Evolutionary conservation across 257 asterid genomes (phyloP).

Genomic region (Osmanthus fragrans): DNA sequence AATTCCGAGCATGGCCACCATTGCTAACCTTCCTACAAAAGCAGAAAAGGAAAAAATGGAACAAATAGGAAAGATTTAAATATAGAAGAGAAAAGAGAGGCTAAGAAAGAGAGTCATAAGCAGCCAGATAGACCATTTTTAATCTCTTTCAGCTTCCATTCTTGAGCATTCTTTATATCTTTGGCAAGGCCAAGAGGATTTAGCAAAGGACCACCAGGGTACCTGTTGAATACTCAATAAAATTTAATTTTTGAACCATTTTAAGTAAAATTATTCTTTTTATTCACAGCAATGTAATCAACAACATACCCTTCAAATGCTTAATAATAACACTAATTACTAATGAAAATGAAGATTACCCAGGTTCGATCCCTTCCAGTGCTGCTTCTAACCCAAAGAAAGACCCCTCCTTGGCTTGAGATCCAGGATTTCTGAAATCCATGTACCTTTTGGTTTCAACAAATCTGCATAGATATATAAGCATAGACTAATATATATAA

Average conservation of each 20-base stretch:
- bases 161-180: constrained; percentile 77
- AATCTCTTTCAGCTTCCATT: constrained; percentile 89
- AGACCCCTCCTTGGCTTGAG: constrained; percentile 78
- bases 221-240: constrained; percentile 36
- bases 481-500: background rate
- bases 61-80: background rate
- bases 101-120: background rate
- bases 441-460: constrained; percentile 83
- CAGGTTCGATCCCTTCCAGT: constrained; percentile 82
- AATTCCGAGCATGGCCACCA: constrained; percentile 37
- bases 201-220: constrained; percentile 91
- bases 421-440: constrained; percentile 79
- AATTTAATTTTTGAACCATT: background rate
- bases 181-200: constrained; percentile 88
- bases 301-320: background rate
- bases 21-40: constrained; percentile 53
- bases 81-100: background rate
- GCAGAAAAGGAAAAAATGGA: background rate
- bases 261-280: background rate
- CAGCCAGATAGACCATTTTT: constrained; percentile 58
- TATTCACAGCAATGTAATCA: background rate
- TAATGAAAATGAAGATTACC: constrained; percentile 39
- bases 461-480: constrained; percentile 46
- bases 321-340: background rate
- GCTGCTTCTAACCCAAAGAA: constrained; percentile 86